A percentile compares a stretch with the other conserved stretches of the same genome.
Conservation (phyloP, 176 grass and related monocot genomes). For the Chrysopogon serrulatus region DNA sequence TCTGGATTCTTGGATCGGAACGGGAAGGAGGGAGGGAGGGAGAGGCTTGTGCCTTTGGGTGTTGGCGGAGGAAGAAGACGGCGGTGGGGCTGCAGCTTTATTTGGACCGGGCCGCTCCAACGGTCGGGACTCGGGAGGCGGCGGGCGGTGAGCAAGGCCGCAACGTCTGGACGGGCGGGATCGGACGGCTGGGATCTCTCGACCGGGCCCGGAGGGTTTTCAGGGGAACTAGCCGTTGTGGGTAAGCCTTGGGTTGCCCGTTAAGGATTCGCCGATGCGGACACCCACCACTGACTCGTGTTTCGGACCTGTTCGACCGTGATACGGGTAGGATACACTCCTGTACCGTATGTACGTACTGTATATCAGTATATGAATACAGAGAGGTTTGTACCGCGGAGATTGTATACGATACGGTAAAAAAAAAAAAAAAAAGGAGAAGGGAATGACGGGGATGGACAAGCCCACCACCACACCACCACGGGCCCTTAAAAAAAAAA, state of each 20-base stretch:
- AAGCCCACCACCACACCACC: too few relatives aligned
- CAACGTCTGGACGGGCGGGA: conserved; percentile 20
- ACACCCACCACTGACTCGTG: background rate
- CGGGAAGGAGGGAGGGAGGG: background rate
- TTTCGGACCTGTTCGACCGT: background rate
- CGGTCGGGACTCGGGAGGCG: conserved; percentile 48
- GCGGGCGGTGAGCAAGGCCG: background rate
- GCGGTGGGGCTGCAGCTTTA: conserved; percentile 5
- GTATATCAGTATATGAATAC: too few relatives aligned
- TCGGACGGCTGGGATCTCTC: conserved; percentile 43
- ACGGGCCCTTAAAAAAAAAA: background rate
- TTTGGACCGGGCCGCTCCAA: conserved; percentile 7
- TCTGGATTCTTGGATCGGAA: conserved; percentile 7
- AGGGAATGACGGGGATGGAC: background rate
- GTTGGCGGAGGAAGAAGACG: background rate
- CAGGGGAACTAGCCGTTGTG: conserved; percentile 52
- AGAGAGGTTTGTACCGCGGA: too few relatives aligned
- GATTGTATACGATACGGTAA: too few relatives aligned
- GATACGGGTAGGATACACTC: background rate
- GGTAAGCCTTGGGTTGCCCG: background rate
- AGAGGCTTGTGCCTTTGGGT: background rate
- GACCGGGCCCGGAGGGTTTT: too few relatives aligned
- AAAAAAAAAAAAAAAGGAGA: too few relatives aligned
- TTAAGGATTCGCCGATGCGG: background rate
- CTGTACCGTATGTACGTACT: too few relatives aligned